Conservation (phyloP, 345 rosid genomes). For the Eucalyptus tenuipes region DNA sequence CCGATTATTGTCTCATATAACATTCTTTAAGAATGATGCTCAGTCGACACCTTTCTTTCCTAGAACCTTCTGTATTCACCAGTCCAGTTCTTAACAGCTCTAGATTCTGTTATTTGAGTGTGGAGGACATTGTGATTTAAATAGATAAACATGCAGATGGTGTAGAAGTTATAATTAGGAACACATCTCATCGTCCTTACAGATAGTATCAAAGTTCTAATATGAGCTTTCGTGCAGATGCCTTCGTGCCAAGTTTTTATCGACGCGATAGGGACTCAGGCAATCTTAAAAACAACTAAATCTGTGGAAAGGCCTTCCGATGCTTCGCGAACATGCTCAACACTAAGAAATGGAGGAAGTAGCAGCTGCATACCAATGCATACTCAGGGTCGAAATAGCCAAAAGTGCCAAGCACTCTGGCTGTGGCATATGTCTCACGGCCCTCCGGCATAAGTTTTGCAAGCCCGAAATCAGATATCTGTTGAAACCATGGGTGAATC, state of each 20-base stretch:
- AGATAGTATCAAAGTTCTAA: neutral
- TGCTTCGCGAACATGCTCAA: neutral
- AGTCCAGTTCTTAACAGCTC: neutral
- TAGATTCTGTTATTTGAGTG: neutral
- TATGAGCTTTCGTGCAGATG: neutral
- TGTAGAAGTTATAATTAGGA: neutral
- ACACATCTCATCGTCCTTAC: neutral
- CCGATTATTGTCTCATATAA: neutral
- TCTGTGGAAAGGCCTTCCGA: neutral
- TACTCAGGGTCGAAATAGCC: constrained; percentile 97
- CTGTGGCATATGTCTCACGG: constrained; percentile 63
- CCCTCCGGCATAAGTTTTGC: constrained; percentile 97
- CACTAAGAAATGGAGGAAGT: neutral
- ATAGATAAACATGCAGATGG: neutral
- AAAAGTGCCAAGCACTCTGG: constrained; percentile 88
- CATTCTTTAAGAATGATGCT: neutral
- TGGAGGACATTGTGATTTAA: neutral
- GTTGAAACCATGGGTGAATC: neutral
- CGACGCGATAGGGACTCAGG: neutral
- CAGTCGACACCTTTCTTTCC: neutral
- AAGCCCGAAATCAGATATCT: constrained; percentile 94
- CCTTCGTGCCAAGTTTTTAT: neutral
- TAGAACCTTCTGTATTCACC: neutral
- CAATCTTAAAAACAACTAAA: neutral
- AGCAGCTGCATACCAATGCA: constrained; percentile 47